phyloP scores from a whole-genome alignment of 192 early-diverging fungal species.

The Coemansia erecta region DNA sequence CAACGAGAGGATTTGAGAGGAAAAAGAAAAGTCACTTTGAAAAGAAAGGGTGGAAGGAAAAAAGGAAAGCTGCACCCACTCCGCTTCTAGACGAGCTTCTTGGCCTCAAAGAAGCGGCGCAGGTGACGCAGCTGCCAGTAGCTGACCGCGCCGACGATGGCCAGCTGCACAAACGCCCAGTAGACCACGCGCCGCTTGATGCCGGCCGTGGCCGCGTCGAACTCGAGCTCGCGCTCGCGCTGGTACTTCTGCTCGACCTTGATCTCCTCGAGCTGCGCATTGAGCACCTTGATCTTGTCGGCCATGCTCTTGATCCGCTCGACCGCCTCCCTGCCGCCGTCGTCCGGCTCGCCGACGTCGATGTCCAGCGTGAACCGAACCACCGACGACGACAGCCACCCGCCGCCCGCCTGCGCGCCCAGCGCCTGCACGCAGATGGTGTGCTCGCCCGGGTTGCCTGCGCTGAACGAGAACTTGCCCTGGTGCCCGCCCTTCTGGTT shows the following conservation, averaged over 20 bases:
- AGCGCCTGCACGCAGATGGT: conserved; percentile 79
- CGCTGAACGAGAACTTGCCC: conserved; percentile 91
- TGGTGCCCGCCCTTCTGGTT: conserved; percentile 69
- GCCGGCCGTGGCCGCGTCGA: conserved; percentile 79
- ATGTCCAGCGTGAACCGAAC: conserved; percentile 61
- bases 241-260: conserved; percentile 87
- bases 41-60: neutral
- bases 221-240: conserved; percentile 86
- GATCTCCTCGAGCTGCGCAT: conserved; percentile 76
- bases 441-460: conserved; percentile 86
- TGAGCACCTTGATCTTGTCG: conserved; percentile 76
- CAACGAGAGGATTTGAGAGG: too few species aligned
- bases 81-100: conserved; percentile 92
- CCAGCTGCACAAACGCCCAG: conserved; percentile 86
- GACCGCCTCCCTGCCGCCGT: conserved; percentile 47
- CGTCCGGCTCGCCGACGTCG: conserved; percentile 64
- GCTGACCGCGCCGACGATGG: conserved; percentile 70
- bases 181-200: conserved; percentile 82
- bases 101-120: conserved; percentile 82
- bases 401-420: conserved; percentile 49
- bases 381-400: conserved; percentile 67
- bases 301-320: conserved; percentile 64
- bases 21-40: too few species aligned
- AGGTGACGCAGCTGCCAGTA: conserved; percentile 89
- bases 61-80: conserved; percentile 11